A percentile compares a stretch with the other conserved stretches of the same genome.
Evolutionary conservation across 2,329 filamentous ascomycete genomes (phyloP).

Genomic region (Cladosporium phlei): DNA sequence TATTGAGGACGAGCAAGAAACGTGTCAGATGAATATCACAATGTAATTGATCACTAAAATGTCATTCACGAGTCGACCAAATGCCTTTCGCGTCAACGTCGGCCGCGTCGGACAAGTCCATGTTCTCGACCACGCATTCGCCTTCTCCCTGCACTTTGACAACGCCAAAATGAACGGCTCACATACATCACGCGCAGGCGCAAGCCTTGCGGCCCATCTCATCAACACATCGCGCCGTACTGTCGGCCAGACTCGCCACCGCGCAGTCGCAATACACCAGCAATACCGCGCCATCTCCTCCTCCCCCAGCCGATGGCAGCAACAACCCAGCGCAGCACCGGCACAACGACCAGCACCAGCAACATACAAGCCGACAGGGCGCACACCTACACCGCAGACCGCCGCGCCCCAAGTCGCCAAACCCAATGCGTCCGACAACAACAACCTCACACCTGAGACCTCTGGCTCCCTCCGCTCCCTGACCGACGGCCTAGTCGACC

Average conservation of each 20-base stretch:
- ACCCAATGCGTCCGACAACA: conserved; percentile 9
- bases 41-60: too few species aligned
- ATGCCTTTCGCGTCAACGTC: too few species aligned
- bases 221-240: conserved; percentile 17
- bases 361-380: background rate
- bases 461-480: conserved; percentile 36
- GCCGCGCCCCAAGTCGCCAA: conserved; percentile 7
- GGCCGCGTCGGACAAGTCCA: too few species aligned
- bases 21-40: too few species aligned
- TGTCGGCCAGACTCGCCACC: conserved; percentile 2
- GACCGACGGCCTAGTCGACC: conserved; percentile 48
- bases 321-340: conserved; percentile 2
- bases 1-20: too few species aligned
- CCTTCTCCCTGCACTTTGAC: too few species aligned
- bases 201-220: conserved; percentile 21
- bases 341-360: conserved; percentile 2
- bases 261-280: conserved; percentile 4
- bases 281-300: conserved; percentile 22
- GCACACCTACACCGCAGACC: conserved; percentile 8
- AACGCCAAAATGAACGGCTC: conserved; percentile 19
- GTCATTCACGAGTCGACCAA: too few species aligned
- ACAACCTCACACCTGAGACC: conserved; percentile 22
- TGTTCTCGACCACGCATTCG: too few species aligned
- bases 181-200: conserved; percentile 20
- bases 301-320: conserved; percentile 21